Conservation (phyloP, 805 yeast species). For the Cyberlindnera americana region DNA sequence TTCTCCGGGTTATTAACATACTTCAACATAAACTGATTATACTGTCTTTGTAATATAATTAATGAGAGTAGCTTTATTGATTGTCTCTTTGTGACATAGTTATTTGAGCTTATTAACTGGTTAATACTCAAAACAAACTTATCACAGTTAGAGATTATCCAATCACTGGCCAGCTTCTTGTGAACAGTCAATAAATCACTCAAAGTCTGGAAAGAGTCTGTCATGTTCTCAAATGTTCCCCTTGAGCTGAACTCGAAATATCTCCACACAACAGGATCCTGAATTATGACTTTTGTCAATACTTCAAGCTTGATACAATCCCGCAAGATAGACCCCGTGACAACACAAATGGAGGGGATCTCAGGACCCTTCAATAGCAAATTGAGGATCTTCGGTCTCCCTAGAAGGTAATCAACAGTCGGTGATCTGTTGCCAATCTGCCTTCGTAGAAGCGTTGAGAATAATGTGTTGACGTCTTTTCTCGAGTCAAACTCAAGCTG, state of each 20-base stretch:
- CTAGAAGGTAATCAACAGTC: slow-evolving; percentile 79
- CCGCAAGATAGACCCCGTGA: slow-evolving; percentile 74
- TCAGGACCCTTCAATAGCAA: slow-evolving; percentile 72
- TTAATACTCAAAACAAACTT: slow-evolving; percentile 62
- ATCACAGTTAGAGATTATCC: slow-evolving; percentile 54
- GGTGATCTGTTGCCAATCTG: slow-evolving; percentile 75
- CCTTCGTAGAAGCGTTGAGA: slow-evolving; percentile 73
- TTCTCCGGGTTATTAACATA: slow-evolving; percentile 82
- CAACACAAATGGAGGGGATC: slow-evolving; percentile 63
- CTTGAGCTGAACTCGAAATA: slow-evolving; percentile 74
- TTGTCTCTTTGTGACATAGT: slow-evolving; percentile 92
- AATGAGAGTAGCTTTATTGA: slow-evolving; percentile 72
- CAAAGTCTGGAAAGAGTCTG: slow-evolving; percentile 81
- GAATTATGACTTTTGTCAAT: slow-evolving; percentile 56
- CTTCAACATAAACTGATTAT: slow-evolving; percentile 65
- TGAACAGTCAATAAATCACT: slow-evolving; percentile 67
- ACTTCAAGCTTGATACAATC: slow-evolving; percentile 81
- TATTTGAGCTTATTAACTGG: slow-evolving; percentile 65
- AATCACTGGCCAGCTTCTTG: slow-evolving; percentile 65
- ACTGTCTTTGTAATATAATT: slow-evolving; percentile 65
- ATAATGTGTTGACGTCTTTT: slow-evolving; percentile 72
- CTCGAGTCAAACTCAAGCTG: slow-evolving; percentile 85
- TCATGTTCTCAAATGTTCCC: slow-evolving; percentile 82
- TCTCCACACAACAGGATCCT: slow-evolving; percentile 70
- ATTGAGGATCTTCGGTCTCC: slow-evolving; percentile 59